Evolutionary conservation across 768 basidiomycete species (phyloP).

Genomic region (Pleurotus pulmonarius): DNA sequence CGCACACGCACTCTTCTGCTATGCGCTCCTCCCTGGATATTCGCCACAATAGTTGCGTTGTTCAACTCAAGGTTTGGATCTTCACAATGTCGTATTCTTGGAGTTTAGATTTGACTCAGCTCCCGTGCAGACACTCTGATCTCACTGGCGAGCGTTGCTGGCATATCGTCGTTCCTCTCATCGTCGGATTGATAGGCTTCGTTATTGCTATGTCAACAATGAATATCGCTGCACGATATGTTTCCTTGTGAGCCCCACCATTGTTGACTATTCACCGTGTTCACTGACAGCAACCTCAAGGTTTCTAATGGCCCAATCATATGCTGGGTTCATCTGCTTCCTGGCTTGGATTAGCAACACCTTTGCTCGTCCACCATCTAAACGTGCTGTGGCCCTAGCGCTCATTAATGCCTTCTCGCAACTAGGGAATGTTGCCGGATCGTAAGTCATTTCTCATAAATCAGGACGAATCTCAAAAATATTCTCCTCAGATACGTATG

Average conservation of each 20-base stretch:
- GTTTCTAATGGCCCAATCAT: slow-evolving; percentile 75
- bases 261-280: background rate
- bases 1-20: slow-evolving; percentile 62
- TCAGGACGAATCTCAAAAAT: background rate
- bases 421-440: slow-evolving; percentile 80
- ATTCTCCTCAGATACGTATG: slow-evolving; percentile 8
- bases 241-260: slow-evolving; percentile 47
- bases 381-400: slow-evolving; percentile 84
- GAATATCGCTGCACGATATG: slow-evolving; percentile 59
- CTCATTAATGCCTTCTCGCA: slow-evolving; percentile 79
- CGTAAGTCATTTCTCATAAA: slow-evolving; percentile 39
- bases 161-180: slow-evolving; percentile 53
- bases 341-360: slow-evolving; percentile 49
- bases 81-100: background rate
- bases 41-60: slow-evolving; percentile 57
- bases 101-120: background rate
- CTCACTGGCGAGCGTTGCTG: slow-evolving; percentile 63
- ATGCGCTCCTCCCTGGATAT: slow-evolving; percentile 57
- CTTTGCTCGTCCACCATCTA: slow-evolving; percentile 68
- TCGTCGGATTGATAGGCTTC: slow-evolving; percentile 66
- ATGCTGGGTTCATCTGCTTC: slow-evolving; percentile 68
- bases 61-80: slow-evolving; percentile 40
- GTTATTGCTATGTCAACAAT: slow-evolving; percentile 60
- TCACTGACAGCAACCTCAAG: slow-evolving; percentile 27
- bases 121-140: slow-evolving; percentile 61